Conservation (phyloP, 345 rosid species). For the Populus ilicifolia region DNA sequence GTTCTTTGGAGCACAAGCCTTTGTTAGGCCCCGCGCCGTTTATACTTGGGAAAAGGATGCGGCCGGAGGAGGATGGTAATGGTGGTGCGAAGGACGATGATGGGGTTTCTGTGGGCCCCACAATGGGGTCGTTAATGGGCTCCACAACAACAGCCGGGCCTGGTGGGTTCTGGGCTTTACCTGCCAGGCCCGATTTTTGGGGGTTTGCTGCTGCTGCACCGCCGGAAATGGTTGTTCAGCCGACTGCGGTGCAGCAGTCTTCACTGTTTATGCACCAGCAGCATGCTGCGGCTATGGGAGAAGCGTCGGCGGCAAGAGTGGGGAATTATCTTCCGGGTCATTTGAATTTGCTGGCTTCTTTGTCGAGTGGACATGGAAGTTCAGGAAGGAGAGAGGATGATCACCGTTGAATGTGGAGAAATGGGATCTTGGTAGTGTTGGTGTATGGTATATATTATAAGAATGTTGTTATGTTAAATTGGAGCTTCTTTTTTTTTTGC, state of each 20-base stretch:
- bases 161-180: slow-evolving; percentile 91
- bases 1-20: slow-evolving; percentile 63
- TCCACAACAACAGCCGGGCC: slow-evolving; percentile 10
- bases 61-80: slow-evolving; percentile 21
- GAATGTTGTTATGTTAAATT: slow-evolving; percentile 17
- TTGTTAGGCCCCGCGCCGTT: slow-evolving; percentile 65
- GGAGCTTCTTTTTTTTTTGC: slow-evolving; percentile 26
- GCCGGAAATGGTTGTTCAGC: slow-evolving; percentile 62
- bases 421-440: slow-evolving; percentile 13
- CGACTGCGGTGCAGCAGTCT: slow-evolving; percentile 44
- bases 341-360: slow-evolving; percentile 32
- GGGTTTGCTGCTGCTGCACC: slow-evolving; percentile 61
- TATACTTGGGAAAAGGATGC: slow-evolving; percentile 79
- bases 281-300: slow-evolving; percentile 66
- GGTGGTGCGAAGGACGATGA: slow-evolving; percentile 17
- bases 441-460: slow-evolving; percentile 14
- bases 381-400: slow-evolving; percentile 35
- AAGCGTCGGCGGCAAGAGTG: slow-evolving; percentile 52
- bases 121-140: slow-evolving; percentile 7
- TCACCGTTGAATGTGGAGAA: slow-evolving; percentile 10
- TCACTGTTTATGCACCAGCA: slow-evolving; percentile 61
- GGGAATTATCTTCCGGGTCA: slow-evolving; percentile 35
- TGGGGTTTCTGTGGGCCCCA: slow-evolving; percentile 12
- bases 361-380: slow-evolving; percentile 29
- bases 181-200: slow-evolving; percentile 83